Conservation (phyloP, 2,329 filamentous ascomycete species). For the Fusarium anguioides region DNA sequence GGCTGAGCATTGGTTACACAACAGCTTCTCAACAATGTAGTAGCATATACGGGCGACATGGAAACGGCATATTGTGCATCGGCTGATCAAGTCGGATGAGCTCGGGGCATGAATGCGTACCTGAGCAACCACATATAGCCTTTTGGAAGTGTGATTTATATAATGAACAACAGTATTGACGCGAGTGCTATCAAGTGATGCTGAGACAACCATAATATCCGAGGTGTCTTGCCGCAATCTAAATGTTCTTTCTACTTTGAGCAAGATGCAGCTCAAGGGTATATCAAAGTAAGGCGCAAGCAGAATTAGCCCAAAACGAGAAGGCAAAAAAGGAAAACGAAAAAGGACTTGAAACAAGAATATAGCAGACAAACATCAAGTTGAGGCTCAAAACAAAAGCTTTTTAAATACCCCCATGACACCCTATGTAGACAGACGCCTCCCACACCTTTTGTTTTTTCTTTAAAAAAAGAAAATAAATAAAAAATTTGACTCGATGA, state of each 20-base stretch:
- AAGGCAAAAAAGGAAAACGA: background rate
- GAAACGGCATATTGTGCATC: slow-evolving; percentile 12
- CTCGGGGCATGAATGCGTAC: background rate
- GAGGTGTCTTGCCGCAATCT: slow-evolving; percentile 3
- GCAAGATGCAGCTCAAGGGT: slow-evolving; percentile 16
- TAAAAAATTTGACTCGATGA: too few species aligned
- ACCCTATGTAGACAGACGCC: slow-evolving; percentile 49
- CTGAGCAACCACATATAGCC: background rate
- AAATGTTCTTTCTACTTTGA: slow-evolving; percentile 13
- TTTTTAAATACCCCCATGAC: slow-evolving; percentile 41
- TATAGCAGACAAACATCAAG: slow-evolving; percentile 25
- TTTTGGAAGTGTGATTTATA: background rate
- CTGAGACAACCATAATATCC: background rate
- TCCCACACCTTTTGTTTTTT: slow-evolving; percentile 21
- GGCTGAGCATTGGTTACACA: slow-evolving; percentile 24
- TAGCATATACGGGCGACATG: slow-evolving; percentile 7
- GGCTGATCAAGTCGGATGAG: slow-evolving; percentile 13
- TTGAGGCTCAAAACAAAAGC: slow-evolving; percentile 39
- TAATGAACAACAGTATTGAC: background rate
- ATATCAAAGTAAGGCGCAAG: slow-evolving; percentile 15
- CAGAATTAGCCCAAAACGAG: slow-evolving; percentile 2
- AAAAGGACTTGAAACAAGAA: slow-evolving; percentile 11
- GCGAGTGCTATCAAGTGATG: slow-evolving; percentile 4
- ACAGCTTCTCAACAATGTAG: slow-evolving; percentile 1
- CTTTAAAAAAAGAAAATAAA: too few species aligned